Base-by-base conservation (phyloP, 2,329 filamentous ascomycete genomes). In the Camillea tinctor region DNA sequence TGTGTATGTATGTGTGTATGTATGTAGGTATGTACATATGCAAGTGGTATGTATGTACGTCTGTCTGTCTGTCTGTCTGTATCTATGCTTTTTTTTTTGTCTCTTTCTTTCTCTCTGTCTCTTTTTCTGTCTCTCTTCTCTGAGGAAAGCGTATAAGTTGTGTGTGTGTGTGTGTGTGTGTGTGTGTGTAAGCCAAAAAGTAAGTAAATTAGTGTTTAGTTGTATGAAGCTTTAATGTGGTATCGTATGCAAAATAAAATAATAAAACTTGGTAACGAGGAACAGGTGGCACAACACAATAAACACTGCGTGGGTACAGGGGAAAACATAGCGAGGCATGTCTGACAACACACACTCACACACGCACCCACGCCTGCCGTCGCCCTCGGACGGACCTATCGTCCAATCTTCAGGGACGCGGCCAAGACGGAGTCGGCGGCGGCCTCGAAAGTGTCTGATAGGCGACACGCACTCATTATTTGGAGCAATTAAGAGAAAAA, bases 201-300 rank as follows among this genome's bases (percentile, higher is more conserved):
- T n/a, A n/a, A n/a, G n/a, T n/a, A n/a, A n/a, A n/a, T n/a, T n/a
- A n/a, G n/a, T 13, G 26, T 30, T 13, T 30, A 13, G 6, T 60
- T 66, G 64, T 62, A 62, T 57, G 49, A 50, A 50, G 19, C 7
- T 17, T 49, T 7, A 5, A 19, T 21, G 49, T 50, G 49, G 49
- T 50, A 50, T 21, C 19, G 49, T 19, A 50, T 50, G 49, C 19
- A 23, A 53, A 24, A n/a, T n/a, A n/a, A n/a, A n/a, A n/a, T n/a
- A n/a, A n/a, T n/a, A n/a, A n/a, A 51, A 24, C 20, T 51, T 51
- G 20, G 20, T 51, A 51, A 51, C 4, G 22, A 51, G 50, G 52
- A 36, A 36, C 52, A 54, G 52, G 52, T 36, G 52, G 23, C 23
- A 54, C 52, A 54, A 36, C 20, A 50, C 49, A 23, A 20, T 19